phyloP scores from a whole-genome alignment of 164 flowering plant genomes.

The Cinnamomum chago region DNA sequence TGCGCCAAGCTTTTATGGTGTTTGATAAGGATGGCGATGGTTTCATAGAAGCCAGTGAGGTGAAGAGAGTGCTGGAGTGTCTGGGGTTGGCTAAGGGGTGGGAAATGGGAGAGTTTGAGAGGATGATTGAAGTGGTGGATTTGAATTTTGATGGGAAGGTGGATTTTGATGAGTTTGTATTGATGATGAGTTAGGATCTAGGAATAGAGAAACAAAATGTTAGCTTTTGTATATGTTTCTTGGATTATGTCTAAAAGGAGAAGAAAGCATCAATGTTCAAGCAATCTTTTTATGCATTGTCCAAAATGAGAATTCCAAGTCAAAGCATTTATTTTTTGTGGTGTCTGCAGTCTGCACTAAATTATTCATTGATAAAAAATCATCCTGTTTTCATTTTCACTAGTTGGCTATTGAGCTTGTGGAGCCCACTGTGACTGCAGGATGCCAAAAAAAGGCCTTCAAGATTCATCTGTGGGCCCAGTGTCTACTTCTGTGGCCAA shows the following conservation, averaged over 20 bases:
- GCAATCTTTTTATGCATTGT: no score
- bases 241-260: background rate
- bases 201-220: no score
- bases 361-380: no score
- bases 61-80: slow-evolving; percentile 51
- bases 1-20: slow-evolving; percentile 46
- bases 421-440: no score
- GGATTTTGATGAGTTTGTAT: slow-evolving; percentile 57
- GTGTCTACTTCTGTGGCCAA: no score
- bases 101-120: slow-evolving; percentile 41
- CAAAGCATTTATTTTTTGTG: no score
- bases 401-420: no score
- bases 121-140: slow-evolving; percentile 53
- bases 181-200: slow-evolving; percentile 37
- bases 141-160: slow-evolving; percentile 55
- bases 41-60: slow-evolving; percentile 45
- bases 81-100: slow-evolving; percentile 52
- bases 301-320: no score
- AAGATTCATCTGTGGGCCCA: background rate
- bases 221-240: background rate
- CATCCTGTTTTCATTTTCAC: no score
- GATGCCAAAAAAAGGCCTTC: no score
- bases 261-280: no score
- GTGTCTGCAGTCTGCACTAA: no score
- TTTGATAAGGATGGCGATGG: slow-evolving; percentile 66